phyloP scores from a whole-genome alignment of 495 filamentous ascomycete species.

The Trichodelitschia bisporula region DNA sequence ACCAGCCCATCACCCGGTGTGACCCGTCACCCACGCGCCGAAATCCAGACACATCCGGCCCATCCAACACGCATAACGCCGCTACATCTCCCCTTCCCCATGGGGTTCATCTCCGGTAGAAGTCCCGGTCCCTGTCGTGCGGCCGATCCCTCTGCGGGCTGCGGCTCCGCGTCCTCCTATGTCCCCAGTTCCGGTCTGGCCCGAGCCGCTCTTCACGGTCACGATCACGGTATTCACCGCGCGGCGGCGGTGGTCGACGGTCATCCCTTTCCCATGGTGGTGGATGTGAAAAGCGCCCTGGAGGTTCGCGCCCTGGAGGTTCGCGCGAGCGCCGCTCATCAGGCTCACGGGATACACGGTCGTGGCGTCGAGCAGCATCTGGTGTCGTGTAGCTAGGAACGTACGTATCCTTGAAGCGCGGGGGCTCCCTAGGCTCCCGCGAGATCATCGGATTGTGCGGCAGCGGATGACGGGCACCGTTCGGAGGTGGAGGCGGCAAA shows the following conservation, averaged over 20 bases:
- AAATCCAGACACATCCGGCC: too few relatives aligned
- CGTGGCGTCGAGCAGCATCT: too few relatives aligned
- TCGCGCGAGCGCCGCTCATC: background rate
- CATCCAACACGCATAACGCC: too few relatives aligned
- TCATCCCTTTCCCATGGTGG: background rate
- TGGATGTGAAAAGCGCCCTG: background rate
- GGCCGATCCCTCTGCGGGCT: background rate
- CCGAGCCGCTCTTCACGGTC: background rate
- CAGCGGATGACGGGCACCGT: slow-evolving; percentile 8
- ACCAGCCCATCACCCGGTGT: too few relatives aligned
- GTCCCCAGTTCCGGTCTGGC: background rate
- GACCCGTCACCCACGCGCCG: too few relatives aligned
- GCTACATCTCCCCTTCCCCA: too few relatives aligned
- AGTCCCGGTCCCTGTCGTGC: background rate
- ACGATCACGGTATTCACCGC: background rate
- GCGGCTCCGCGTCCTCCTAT: background rate
- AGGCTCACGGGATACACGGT: too few relatives aligned
- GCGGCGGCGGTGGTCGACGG: background rate
- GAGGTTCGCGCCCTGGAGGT: background rate
- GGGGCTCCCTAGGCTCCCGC: background rate
- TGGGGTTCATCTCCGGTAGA: background rate
- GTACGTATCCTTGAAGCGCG: background rate
- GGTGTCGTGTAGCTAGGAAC: background rate
- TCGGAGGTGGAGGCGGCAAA: slow-evolving; percentile 6
- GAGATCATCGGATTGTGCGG: slow-evolving; percentile 5